phyloP scores from a whole-genome alignment of 768 basidiomycete genomes.

The Serpula lacrymans region DNA sequence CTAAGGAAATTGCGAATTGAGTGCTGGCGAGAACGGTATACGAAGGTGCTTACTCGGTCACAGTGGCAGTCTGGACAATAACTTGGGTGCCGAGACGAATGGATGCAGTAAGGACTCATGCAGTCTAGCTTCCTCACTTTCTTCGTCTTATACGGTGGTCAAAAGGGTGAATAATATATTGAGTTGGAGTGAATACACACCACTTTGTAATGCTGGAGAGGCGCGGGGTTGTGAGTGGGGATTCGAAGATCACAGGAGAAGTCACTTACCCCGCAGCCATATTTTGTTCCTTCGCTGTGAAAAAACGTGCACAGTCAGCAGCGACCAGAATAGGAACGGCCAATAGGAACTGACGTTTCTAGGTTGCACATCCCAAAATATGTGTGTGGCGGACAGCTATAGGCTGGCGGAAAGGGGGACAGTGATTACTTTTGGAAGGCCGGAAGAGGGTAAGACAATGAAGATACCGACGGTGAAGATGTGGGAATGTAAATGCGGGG shows the following conservation, averaged over 20 bases:
- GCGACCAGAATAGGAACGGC: slow-evolving; percentile 13
- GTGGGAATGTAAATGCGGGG: slow-evolving; percentile 2
- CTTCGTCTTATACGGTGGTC: slow-evolving; percentile 27
- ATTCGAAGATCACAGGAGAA: not conserved
- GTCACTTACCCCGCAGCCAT: slow-evolving; percentile 59
- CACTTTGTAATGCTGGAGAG: slow-evolving; percentile 65
- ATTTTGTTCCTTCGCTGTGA: slow-evolving; percentile 67
- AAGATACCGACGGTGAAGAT: slow-evolving; percentile 8
- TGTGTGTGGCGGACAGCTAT: slow-evolving; percentile 1
- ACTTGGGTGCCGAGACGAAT: slow-evolving; percentile 37
- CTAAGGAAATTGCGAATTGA: slow-evolving; percentile 32
- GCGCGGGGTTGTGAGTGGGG: slow-evolving; percentile 11
- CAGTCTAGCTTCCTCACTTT: slow-evolving; percentile 34
- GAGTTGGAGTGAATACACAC: slow-evolving; percentile 43
- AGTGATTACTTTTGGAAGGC: slow-evolving; percentile 7
- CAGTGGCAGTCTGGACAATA: slow-evolving; percentile 41
- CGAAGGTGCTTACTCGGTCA: slow-evolving; percentile 35
- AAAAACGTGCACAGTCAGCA: slow-evolving; percentile 24
- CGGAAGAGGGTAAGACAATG: slow-evolving; percentile 9
- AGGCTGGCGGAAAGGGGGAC: slow-evolving; percentile 2
- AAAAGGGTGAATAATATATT: no score
- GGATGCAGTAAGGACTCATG: slow-evolving; percentile 32
- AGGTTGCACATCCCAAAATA: slow-evolving; percentile 61
- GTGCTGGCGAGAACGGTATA: slow-evolving; percentile 5
- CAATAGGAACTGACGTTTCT: slow-evolving; percentile 39